phyloP scores from a whole-genome alignment of 2,329 filamentous ascomycete genomes.

The Tolypocladium tundrense region DNA sequence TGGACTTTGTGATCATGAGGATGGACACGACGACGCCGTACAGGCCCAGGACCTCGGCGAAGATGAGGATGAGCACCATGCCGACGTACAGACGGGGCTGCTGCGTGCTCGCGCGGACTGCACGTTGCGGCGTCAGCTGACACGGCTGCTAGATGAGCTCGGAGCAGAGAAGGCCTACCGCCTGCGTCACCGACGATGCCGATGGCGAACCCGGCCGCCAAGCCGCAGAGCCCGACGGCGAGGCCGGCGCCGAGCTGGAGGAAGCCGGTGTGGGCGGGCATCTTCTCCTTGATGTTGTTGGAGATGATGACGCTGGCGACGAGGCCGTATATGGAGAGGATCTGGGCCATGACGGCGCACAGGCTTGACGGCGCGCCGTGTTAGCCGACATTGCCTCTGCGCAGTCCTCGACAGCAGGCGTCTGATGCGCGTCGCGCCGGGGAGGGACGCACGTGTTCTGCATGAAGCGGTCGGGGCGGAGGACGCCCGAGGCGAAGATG shows the following conservation, averaged over 20 bases:
- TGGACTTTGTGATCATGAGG: constrained; percentile 35
- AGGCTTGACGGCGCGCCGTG: constrained; percentile 13
- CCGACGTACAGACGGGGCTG: constrained; percentile 35
- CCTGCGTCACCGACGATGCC: constrained; percentile 36
- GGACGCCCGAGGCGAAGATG: constrained; percentile 32
- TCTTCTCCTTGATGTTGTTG: constrained; percentile 26
- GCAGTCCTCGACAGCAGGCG: too few relatives aligned
- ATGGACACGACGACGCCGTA: constrained; percentile 39
- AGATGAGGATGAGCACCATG: constrained; percentile 38
- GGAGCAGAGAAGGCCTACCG: constrained; percentile 16
- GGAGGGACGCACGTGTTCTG: constrained; percentile 15
- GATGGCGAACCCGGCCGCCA: constrained; percentile 35
- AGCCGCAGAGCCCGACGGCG: constrained; percentile 31
- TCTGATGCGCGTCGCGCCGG: not conserved
- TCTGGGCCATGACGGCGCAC: constrained; percentile 36
- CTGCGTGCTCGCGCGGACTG: constrained; percentile 34
- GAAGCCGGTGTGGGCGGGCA: constrained; percentile 32
- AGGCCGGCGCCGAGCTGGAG: constrained; percentile 33
- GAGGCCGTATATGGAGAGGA: constrained; percentile 36
- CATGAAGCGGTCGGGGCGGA: constrained; percentile 33
- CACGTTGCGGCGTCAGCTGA: not conserved
- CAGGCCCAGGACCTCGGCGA: constrained; percentile 33
- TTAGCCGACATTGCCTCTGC: not conserved
- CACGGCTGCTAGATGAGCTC: not conserved
- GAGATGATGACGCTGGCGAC: constrained; percentile 35